Percentiles rank a stretch among this genome's conserved stretches.
Evolutionary conservation across 257 asterid species (phyloP).

Genomic region (Euphrasia confusa): DNA sequence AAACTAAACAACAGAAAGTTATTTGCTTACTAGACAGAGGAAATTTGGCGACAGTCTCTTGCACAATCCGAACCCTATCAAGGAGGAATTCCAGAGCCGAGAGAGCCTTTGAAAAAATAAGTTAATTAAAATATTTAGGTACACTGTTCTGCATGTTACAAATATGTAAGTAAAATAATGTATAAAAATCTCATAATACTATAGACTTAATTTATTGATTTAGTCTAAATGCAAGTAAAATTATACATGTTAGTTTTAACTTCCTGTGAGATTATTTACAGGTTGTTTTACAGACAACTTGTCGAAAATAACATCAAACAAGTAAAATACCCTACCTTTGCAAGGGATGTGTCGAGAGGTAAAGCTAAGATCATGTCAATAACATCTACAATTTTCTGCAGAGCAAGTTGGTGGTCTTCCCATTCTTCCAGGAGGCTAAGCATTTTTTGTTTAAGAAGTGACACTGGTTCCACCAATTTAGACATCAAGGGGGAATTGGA

Average conservation of each 20-base stretch:
- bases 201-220: not conserved
- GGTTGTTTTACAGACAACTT: not conserved
- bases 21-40: constrained; percentile 55
- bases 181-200: not conserved
- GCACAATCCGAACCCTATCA: constrained; percentile 46
- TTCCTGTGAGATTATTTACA: no score
- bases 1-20: constrained; percentile 1
- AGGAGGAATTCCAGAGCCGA: constrained; percentile 80
- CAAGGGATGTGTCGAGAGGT: constrained; percentile 79
- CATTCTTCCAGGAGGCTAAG: constrained; percentile 49
- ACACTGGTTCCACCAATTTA: constrained; percentile 74
- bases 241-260: no score
- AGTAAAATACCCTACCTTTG: constrained; percentile 46
- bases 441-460: constrained; percentile 49
- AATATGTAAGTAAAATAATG: not conserved
- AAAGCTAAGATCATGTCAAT: constrained; percentile 76
- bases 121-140: constrained; percentile 20
- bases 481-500: constrained; percentile 63
- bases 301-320: constrained; percentile 7
- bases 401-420: constrained; percentile 67
- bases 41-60: constrained; percentile 67
- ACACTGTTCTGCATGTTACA: constrained; percentile 8
- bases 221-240: no score
- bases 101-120: constrained; percentile 49
- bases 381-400: constrained; percentile 59